These are phyloP conservation scores for Cryptococcus sp. DNA, from an alignment of 1,284 basidiomycete genomes.

Conservation along the genomic window DNA sequence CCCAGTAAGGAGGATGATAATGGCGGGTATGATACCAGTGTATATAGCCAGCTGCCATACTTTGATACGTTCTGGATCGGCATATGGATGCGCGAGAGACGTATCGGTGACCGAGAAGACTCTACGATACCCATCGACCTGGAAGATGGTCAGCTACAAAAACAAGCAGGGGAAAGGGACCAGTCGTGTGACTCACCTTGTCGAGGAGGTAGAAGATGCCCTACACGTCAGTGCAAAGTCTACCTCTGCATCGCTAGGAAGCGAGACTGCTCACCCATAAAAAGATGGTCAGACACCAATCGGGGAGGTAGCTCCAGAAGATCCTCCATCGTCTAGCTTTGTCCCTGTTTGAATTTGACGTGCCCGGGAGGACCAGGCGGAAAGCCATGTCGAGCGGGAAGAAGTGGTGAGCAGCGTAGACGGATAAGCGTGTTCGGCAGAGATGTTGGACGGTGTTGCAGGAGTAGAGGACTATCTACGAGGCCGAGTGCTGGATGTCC, in stretches of 20 bases:
- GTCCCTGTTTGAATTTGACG: background rate
- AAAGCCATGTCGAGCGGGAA: background rate
- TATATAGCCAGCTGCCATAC: constrained; percentile 61
- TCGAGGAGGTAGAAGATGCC: constrained; percentile 67
- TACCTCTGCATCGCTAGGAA: background rate
- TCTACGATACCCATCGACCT: constrained; percentile 71
- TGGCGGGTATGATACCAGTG: constrained; percentile 60
- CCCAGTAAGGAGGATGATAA: constrained; percentile 66
- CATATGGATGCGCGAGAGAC: constrained; percentile 62
- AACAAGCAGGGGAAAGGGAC: no score
- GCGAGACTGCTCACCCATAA: constrained; percentile 36
- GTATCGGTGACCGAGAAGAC: constrained; percentile 75
- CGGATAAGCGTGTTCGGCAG: no score
- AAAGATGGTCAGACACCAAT: constrained; percentile 44
- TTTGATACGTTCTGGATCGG: constrained; percentile 77
- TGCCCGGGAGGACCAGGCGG: background rate
- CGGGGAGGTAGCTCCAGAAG: constrained; percentile 39
- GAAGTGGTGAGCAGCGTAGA: no score
- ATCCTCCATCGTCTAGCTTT: constrained; percentile 4
- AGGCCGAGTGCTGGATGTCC: no score
- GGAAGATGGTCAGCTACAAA: background rate
- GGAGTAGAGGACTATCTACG: no score
- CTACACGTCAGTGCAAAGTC: constrained; percentile 7
- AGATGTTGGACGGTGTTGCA: no score
- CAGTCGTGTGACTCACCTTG: constrained; percentile 31